Conservation (phyloP, 148 eudicot species). For the Salicornia ramosissima region DNA sequence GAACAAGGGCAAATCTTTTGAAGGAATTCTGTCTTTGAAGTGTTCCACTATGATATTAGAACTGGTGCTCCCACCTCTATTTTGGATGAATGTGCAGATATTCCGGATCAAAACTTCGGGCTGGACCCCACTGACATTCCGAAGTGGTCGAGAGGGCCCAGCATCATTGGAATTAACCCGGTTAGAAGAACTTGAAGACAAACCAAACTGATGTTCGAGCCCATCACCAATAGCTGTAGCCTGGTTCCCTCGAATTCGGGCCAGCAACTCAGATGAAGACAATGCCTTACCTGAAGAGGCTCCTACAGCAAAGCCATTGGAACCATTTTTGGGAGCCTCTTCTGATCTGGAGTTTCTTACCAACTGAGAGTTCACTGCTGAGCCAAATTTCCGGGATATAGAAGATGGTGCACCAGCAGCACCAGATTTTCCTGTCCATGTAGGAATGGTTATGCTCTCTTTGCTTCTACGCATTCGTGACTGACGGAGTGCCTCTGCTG, state of each 20-base stretch:
- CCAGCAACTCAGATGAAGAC: slow-evolving; percentile 77
- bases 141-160: slow-evolving; percentile 35
- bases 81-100: slow-evolving; percentile 81
- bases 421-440: slow-evolving; percentile 92
- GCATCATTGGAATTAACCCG: slow-evolving; percentile 23
- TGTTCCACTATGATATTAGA: slow-evolving; percentile 72
- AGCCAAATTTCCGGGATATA: slow-evolving; percentile 63
- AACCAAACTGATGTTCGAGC: slow-evolving; percentile 66
- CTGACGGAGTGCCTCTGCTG: slow-evolving; percentile 89
- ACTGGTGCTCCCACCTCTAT: slow-evolving; percentile 56
- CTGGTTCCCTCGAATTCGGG: slow-evolving; percentile 67
- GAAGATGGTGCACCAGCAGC: slow-evolving; percentile 95
- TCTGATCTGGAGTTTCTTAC: slow-evolving; percentile 33
- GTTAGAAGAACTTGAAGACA: slow-evolving; percentile 36
- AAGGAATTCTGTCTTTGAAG: slow-evolving; percentile 74
- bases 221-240: slow-evolving; percentile 68
- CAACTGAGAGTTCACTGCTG: slow-evolving; percentile 65
- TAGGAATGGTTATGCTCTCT: slow-evolving; percentile 71
- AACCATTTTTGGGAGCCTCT: slow-evolving; percentile 29
- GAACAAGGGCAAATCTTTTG: slow-evolving; percentile 74
- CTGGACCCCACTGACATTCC: slow-evolving; percentile 43
- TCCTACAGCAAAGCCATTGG: slow-evolving; percentile 54
- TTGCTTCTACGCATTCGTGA: slow-evolving; percentile 78
- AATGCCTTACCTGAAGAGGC: slow-evolving; percentile 75
- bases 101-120: slow-evolving; percentile 83